Conservation (phyloP, 1,284 basidiomycete species). For the Athelia psychrophila region DNA sequence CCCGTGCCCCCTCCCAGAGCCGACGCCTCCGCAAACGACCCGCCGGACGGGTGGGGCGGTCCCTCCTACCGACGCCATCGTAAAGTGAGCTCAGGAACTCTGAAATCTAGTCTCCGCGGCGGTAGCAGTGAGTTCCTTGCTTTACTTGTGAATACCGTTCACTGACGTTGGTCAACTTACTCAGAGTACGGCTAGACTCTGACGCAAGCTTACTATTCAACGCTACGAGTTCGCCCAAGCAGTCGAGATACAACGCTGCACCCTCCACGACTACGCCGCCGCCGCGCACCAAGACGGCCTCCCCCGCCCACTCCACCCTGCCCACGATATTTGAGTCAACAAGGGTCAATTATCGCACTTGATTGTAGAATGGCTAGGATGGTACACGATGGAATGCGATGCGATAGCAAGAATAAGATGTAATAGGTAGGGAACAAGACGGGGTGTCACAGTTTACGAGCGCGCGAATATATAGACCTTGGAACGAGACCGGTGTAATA, state of each 20-base stretch:
- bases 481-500: too few species aligned
- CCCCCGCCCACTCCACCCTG: not conserved
- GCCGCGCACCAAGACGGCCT: constrained; percentile 1
- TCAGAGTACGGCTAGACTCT: too few species aligned
- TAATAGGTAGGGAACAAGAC: not conserved
- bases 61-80: not conserved
- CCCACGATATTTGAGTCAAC: not conserved
- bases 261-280: too few species aligned
- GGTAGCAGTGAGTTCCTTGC: not conserved
- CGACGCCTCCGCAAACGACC: not conserved
- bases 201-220: too few species aligned
- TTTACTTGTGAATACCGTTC: too few species aligned
- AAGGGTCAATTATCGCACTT: not conserved
- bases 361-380: not conserved
- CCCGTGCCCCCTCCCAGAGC: too few species aligned
- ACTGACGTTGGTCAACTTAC: too few species aligned
- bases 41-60: not conserved
- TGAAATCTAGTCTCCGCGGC: not conserved
- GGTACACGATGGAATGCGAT: not conserved
- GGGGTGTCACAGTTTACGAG: not conserved
- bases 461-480: too few species aligned
- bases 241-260: too few species aligned
- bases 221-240: too few species aligned
- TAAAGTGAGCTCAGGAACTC: not conserved
- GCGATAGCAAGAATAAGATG: not conserved